Evolutionary conservation across 2,329 filamentous ascomycete genomes (phyloP), one percentile per base, ranked within the genome.

Genomic region (Stromatinia cepivora): DNA sequence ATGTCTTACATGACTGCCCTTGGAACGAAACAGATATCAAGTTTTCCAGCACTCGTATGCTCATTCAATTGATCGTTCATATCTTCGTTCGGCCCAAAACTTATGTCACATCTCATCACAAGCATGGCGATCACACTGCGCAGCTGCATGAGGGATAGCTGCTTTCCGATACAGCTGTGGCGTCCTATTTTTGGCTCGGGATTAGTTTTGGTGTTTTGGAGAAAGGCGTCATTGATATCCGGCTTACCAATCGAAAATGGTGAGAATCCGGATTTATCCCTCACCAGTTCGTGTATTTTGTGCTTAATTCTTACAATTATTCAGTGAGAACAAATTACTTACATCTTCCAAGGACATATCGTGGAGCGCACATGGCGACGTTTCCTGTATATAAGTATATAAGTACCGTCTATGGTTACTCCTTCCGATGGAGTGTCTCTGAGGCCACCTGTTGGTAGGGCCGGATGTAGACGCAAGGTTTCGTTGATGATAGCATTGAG

Each of bases 381-480:
- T 67, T 65, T n/a, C 42, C 54, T 6, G 72, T n/a, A n/a, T n/a
- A n/a, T n/a, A n/a, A n/a, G 73, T 36, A 74, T 70, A 17, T 66
- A 50, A 4, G 66, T 61, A 22, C 50, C 63, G 15, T 52, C 69
- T 53, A 73, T 67, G 15, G 20, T 57, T 17, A 73, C 22, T 6
- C 81, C 81, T 25, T 79, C 73, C 0, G 77, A 36, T 9, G 80
- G 78, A 3, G 79, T 80, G 45, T 79, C 72, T 2, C 81, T 73
- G 56, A 77, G 78, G 7, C 79, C 53, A 3, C 34, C 48, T 52
- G 71, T 71, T 17, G 52, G n/a, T 3, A 66, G 53, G 0, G 69
- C 70, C n/a, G 70, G 69, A 53, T 69, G 69, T 15, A 74, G 66
- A 22, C 72, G 61, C 15, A 73, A 50, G 7, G 50, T 36, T 65